Evolutionary conservation across 148 eudicot genomes (phyloP).

Genomic region (Talinum fruticosum): DNA sequence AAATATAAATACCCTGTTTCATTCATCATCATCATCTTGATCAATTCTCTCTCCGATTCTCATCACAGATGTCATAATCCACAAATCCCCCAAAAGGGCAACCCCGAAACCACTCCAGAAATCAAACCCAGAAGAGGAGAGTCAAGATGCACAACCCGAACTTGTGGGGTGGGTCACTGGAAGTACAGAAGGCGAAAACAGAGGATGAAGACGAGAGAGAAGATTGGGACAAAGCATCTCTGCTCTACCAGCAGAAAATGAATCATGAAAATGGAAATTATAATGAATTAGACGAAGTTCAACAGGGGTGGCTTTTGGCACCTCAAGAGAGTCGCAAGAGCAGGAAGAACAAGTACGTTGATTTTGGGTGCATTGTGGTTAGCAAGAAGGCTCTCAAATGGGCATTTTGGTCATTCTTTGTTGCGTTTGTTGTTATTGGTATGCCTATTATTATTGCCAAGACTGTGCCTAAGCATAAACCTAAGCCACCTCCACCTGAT

Average conservation of each 20-base stretch:
- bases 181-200: constrained; percentile 29
- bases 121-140: not conserved
- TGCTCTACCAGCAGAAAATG: constrained; percentile 27
- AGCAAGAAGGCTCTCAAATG: constrained; percentile 40
- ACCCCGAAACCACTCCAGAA: not conserved
- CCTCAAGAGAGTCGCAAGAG: constrained; percentile 35
- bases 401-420: constrained; percentile 33
- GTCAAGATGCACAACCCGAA: constrained; percentile 29
- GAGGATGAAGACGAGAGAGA: constrained; percentile 25
- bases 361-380: constrained; percentile 55
- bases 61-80: not conserved
- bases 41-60: not conserved
- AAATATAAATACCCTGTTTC: not conserved
- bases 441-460: constrained; percentile 49
- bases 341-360: constrained; percentile 44
- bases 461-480: constrained; percentile 41
- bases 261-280: not conserved
- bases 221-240: constrained; percentile 55
- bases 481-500: constrained; percentile 34
- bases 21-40: not conserved
- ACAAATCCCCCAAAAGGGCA: constrained; percentile 11
- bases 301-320: constrained; percentile 58
- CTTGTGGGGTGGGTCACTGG: constrained; percentile 60
- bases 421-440: constrained; percentile 38
- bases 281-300: constrained; percentile 41